These are phyloP conservation scores for Ganoderma leucocontextum DNA, from an alignment of 1,284 basidiomycete genomes.

Conservation along the genomic window DNA sequence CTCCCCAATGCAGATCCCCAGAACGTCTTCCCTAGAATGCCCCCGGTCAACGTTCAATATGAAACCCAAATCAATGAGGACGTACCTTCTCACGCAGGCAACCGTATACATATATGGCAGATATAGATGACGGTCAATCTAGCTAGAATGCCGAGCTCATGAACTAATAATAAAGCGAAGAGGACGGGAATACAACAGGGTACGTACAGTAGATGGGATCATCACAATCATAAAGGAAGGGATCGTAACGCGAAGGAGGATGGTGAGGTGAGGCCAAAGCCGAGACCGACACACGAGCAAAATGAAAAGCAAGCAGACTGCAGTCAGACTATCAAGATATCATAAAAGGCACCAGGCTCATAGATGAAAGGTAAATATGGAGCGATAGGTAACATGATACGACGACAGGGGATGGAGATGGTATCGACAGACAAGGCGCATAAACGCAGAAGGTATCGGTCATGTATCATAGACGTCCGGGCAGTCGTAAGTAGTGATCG, in stretches of 20 bases:
- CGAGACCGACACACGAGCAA: neutral
- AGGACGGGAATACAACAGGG: neutral
- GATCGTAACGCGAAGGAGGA: neutral
- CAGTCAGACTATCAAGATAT: neutral
- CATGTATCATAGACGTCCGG: neutral
- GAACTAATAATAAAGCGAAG: neutral
- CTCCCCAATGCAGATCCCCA: neutral
- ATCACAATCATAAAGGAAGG: neutral
- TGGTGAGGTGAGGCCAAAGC: neutral
- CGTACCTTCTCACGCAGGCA: neutral
- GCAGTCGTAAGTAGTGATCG: conserved; percentile 8
- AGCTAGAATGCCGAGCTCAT: neutral
- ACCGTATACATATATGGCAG: neutral
- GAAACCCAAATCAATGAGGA: neutral
- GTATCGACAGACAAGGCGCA: neutral
- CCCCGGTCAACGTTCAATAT: neutral
- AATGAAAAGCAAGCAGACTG: neutral
- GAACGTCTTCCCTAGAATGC: neutral
- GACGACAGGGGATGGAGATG: neutral
- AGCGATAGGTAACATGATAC: neutral
- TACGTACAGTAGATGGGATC: neutral
- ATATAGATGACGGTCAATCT: neutral
- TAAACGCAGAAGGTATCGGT: conserved; percentile 16
- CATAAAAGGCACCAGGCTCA: neutral
- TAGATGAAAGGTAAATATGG: conserved; percentile 5